Evolutionary conservation across 441 rosid species (phyloP).

Genomic region (Erodium texanum): DNA sequence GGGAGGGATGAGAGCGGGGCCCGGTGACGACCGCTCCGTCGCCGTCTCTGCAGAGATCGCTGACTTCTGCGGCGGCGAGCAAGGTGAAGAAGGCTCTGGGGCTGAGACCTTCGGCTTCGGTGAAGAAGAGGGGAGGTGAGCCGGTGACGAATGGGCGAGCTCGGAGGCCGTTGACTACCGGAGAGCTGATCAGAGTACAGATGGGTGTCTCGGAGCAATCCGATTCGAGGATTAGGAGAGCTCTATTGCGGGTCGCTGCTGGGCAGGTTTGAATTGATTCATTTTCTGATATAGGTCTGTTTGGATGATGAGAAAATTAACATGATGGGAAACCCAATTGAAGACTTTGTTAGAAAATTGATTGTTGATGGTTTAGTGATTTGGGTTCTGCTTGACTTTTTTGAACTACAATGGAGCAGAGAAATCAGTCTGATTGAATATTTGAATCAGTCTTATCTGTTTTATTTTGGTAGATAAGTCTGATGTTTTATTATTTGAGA

Average conservation of each 20-base stretch:
- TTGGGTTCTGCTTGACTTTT: background rate
- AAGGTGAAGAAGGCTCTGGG: constrained; percentile 65
- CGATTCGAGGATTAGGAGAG: constrained; percentile 57
- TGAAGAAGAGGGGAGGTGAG: constrained; percentile 23
- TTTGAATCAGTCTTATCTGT: background rate
- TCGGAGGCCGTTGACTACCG: constrained; percentile 39
- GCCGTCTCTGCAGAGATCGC: constrained; percentile 56
- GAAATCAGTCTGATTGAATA: background rate
- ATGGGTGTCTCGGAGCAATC: constrained; percentile 52
- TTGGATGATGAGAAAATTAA: constrained; percentile 1
- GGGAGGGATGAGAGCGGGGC: constrained; percentile 26
- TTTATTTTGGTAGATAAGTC: background rate
- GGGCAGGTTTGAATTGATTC: constrained; percentile 38
- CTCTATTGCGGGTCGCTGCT: constrained; percentile 51
- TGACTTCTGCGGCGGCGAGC: constrained; percentile 53
- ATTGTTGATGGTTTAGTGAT: background rate
- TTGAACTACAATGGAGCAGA: background rate
- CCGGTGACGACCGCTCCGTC: constrained; percentile 12
- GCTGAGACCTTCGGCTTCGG: constrained; percentile 32
- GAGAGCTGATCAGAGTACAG: constrained; percentile 54
- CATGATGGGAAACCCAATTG: background rate
- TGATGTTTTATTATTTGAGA: background rate
- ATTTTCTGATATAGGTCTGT: background rate
- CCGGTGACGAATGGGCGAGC: constrained; percentile 21
- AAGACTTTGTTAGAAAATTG: background rate